Evolutionary conservation across 2,329 filamentous ascomycete genomes (phyloP).

Genomic region (Elsinoe arachidis): DNA sequence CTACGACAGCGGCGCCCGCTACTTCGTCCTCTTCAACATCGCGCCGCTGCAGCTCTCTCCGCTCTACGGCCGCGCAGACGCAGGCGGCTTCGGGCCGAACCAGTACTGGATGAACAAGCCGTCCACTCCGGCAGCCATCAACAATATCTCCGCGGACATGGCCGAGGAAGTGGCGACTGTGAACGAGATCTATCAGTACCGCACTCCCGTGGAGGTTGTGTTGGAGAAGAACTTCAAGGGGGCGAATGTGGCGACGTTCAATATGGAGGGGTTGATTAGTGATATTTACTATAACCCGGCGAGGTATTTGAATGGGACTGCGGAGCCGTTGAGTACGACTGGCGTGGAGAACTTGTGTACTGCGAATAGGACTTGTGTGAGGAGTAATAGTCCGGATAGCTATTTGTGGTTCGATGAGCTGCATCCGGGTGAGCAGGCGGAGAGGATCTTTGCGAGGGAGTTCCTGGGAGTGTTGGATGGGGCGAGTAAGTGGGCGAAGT

Average conservation of each 20-base stretch:
- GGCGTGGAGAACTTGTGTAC: constrained; percentile 51
- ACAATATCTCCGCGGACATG: constrained; percentile 44
- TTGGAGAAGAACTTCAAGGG: constrained; percentile 40
- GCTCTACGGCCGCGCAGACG: constrained; percentile 49
- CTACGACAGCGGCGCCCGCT: constrained; percentile 57
- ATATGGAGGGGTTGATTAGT: constrained; percentile 55
- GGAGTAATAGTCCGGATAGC: constrained; percentile 42
- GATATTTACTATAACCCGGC: constrained; percentile 57
- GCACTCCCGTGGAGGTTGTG: constrained; percentile 39
- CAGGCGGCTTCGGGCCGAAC: constrained; percentile 36
- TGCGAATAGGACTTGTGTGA: constrained; percentile 32
- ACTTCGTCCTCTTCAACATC: constrained; percentile 64
- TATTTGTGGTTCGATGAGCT: constrained; percentile 68
- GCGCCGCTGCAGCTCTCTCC: constrained; percentile 60
- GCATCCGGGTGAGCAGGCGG: constrained; percentile 60
- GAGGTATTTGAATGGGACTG: constrained; percentile 52
- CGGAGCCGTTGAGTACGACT: constrained; percentile 51
- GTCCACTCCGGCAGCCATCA: constrained; percentile 34
- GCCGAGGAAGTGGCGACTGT: constrained; percentile 41
- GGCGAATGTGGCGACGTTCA: constrained; percentile 56
- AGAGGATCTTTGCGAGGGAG: constrained; percentile 47
- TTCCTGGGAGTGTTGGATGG: constrained; percentile 50
- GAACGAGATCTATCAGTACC: constrained; percentile 46
- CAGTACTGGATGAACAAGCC: constrained; percentile 42
- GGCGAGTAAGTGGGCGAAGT: constrained; percentile 37